Percentiles rank a stretch among this genome's conserved stretches.
Conservation (phyloP, 2,329 filamentous ascomycete genomes). For the Orbilia quercus region DNA sequence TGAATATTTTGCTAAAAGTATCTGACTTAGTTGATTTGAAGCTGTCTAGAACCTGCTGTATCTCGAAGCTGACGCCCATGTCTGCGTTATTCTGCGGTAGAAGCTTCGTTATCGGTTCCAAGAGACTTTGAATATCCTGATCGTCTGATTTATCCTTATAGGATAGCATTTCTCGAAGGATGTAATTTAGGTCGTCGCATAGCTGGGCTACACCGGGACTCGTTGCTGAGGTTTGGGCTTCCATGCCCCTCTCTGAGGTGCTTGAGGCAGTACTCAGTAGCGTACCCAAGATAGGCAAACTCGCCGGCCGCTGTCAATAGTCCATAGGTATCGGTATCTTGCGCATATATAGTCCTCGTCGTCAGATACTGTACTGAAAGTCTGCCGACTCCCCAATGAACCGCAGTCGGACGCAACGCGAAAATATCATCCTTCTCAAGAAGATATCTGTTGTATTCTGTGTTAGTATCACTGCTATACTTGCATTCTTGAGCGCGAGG, state of each 20-base stretch:
- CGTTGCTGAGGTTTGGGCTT: not conserved
- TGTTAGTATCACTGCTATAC: not conserved
- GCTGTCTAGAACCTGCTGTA: too few relatives aligned
- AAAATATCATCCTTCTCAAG: conserved; percentile 6
- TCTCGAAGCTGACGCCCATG: too few relatives aligned
- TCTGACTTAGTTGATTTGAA: too few relatives aligned
- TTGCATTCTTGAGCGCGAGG: not conserved
- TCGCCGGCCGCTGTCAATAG: not conserved
- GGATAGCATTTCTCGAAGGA: too few relatives aligned
- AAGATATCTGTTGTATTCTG: conserved; percentile 6
- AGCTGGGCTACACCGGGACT: too few relatives aligned
- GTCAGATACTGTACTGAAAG: not conserved
- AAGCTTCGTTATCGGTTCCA: too few relatives aligned
- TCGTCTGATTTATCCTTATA: too few relatives aligned
- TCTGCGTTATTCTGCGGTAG: too few relatives aligned
- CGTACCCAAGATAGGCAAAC: conserved; percentile 14
- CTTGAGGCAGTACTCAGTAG: not conserved
- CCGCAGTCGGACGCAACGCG: not conserved
- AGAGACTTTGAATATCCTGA: too few relatives aligned
- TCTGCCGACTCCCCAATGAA: not conserved
- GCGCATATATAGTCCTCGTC: not conserved
- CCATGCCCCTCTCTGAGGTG: not conserved
- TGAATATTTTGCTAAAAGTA: too few relatives aligned
- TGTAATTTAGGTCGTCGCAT: too few relatives aligned
- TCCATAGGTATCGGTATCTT: not conserved